Percentiles rank a stretch among this genome's conserved stretches.
phyloP scores from a whole-genome alignment of 2,329 filamentous ascomycete genomes.

The Beauveria sp. region DNA sequence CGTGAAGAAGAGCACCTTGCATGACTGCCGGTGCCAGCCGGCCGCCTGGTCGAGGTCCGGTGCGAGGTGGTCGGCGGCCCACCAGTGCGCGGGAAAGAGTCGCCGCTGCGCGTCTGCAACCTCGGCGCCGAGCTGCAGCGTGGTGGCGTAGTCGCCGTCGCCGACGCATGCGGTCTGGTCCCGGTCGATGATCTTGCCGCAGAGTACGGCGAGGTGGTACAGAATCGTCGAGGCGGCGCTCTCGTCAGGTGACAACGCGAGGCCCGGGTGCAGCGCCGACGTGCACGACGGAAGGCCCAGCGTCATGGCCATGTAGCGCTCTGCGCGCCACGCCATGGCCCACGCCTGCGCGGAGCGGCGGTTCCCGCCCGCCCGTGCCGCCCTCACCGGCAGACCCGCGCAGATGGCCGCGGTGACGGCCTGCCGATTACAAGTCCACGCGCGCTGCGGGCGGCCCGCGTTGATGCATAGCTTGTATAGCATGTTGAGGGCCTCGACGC shows the following conservation, averaged over 20 bases:
- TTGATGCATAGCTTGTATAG: conserved; percentile 45
- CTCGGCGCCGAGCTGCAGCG: background rate
- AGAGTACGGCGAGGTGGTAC: background rate
- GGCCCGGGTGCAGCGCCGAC: conserved; percentile 18
- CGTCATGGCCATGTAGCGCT: conserved; percentile 44
- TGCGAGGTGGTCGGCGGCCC: conserved; percentile 13
- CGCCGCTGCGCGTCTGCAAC: background rate
- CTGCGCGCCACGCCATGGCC: conserved; percentile 31
- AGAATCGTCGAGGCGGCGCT: background rate
- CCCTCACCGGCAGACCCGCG: background rate
- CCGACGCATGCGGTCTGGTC: background rate
- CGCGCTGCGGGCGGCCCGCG: conserved; percentile 45
- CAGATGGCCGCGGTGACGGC: conserved; percentile 38
- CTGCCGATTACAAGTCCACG: conserved; percentile 43
- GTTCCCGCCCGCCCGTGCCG: background rate
- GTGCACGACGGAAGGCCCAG: conserved; percentile 43
- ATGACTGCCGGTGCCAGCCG: conserved; percentile 21
- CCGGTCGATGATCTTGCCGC: conserved; percentile 8
- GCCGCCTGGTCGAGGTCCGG: conserved; percentile 19
- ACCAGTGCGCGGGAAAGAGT: conserved; percentile 7
- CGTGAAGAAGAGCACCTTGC: conserved; percentile 32
- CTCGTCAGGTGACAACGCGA: background rate
- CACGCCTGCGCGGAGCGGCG: conserved; percentile 21
- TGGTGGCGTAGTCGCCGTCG: background rate
- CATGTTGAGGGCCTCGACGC: conserved; percentile 44